Percentiles rank a stretch among this genome's conserved stretches.
phyloP scores from a whole-genome alignment of 805 yeast species.

The Candida wancherniae region DNA sequence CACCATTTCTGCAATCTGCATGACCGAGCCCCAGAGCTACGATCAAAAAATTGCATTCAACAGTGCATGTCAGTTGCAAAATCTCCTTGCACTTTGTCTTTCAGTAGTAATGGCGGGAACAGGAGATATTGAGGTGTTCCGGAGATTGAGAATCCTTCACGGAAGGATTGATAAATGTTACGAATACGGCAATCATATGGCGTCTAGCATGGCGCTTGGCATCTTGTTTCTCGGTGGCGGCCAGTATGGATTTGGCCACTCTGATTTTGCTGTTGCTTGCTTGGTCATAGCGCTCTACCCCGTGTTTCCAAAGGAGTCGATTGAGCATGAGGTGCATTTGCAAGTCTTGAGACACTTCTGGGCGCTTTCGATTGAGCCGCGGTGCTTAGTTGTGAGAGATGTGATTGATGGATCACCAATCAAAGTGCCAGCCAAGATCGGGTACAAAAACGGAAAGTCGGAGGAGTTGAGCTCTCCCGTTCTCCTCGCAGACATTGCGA shows the following conservation, averaged over 20 bases:
- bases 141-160: conserved; percentile 68
- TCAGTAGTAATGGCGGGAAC: conserved; percentile 85
- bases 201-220: conserved; percentile 79
- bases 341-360: conserved; percentile 89
- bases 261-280: conserved; percentile 61
- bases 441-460: conserved; percentile 33
- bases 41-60: conserved; percentile 55
- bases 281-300: conserved; percentile 78
- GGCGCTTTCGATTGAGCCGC: conserved; percentile 75
- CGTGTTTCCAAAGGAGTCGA: conserved; percentile 47
- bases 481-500: conserved; percentile 55
- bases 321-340: conserved; percentile 54
- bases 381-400: conserved; percentile 78
- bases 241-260: conserved; percentile 69
- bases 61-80: conserved; percentile 53
- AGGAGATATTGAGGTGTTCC: conserved; percentile 76
- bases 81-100: conserved; percentile 56
- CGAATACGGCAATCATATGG: conserved; percentile 69
- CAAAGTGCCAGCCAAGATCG: conserved; percentile 40
- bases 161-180: conserved; percentile 46
- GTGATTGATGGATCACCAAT: conserved; percentile 55
- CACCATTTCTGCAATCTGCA: conserved; percentile 39
- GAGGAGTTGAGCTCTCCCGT: conserved; percentile 53
- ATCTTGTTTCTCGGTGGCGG: conserved; percentile 89
- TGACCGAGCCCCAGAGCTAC: conserved; percentile 41